phyloP scores from a whole-genome alignment of 1,284 basidiomycete species.

The Salmacisia buchloeana region DNA sequence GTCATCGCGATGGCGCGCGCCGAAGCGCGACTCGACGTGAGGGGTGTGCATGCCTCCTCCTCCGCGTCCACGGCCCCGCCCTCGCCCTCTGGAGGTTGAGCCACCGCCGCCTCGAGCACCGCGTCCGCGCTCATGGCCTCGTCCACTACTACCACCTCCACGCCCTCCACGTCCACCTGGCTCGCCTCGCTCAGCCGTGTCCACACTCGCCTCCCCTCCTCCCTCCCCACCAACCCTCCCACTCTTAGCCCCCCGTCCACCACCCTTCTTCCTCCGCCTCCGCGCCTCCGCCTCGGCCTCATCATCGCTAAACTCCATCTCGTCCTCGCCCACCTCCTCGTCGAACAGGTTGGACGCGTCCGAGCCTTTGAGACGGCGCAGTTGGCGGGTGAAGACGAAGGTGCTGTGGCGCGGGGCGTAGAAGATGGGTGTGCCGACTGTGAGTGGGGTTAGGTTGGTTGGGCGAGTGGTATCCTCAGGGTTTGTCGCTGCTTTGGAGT shows the following conservation, averaged over 20 bases:
- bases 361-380: conserved; percentile 66
- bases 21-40: not conserved
- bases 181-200: not conserved
- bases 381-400: conserved; percentile 68
- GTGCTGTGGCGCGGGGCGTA: conserved; percentile 70
- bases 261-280: conserved; percentile 24
- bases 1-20: not conserved
- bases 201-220: too few species aligned
- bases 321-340: conserved; percentile 77
- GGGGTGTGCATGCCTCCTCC: not conserved
- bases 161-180: not conserved
- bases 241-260: conserved; percentile 39
- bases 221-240: conserved; percentile 19
- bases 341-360: conserved; percentile 88
- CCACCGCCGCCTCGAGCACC: not conserved
- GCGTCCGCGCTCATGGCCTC: not conserved
- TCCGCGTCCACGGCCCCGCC: not conserved
- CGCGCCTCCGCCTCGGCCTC: conserved; percentile 72
- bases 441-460: not conserved
- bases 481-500: not conserved
- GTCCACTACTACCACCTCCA: not conserved
- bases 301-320: conserved; percentile 83
- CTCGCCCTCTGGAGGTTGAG: not conserved
- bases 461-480: not conserved
- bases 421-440: conserved; percentile 56